phyloP scores from a whole-genome alignment of 495 filamentous ascomycete species.

The Chaetomium tenue region DNA sequence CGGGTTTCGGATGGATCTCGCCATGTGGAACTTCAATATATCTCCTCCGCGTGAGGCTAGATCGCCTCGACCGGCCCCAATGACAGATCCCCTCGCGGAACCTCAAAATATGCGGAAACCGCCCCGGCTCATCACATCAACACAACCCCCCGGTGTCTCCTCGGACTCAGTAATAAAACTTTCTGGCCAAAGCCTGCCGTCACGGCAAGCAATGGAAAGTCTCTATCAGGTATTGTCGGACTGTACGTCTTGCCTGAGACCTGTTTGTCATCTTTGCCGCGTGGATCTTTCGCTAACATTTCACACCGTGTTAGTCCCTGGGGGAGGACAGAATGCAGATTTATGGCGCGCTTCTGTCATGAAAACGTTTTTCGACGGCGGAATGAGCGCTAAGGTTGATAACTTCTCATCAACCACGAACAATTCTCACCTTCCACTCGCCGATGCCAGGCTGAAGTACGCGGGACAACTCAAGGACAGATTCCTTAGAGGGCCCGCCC shows the following conservation, averaged over 20 bases:
- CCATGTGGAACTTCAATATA: conserved; percentile 16
- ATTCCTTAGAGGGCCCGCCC: conserved; percentile 24
- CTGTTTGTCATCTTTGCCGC: background rate
- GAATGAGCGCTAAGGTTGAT: conserved; percentile 7
- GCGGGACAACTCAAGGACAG: conserved; percentile 22
- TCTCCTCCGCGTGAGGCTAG: background rate
- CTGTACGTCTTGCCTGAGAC: conserved; percentile 9
- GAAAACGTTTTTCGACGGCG: conserved; percentile 15
- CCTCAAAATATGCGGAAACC: background rate
- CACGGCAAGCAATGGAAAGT: conserved; percentile 17
- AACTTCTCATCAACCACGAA: conserved; percentile 1
- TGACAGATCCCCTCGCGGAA: background rate
- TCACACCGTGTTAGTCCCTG: conserved; percentile 9
- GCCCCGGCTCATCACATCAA: background rate
- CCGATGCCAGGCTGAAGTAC: conserved; percentile 17
- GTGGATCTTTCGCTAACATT: background rate
- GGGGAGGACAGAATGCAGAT: background rate
- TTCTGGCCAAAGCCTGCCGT: conserved; percentile 4
- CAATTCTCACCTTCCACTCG: background rate
- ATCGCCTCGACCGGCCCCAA: background rate
- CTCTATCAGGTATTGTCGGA: conserved; percentile 12
- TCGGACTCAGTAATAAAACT: background rate
- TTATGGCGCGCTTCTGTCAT: conserved; percentile 22
- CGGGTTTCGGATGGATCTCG: conserved; percentile 24
- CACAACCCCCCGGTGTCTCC: conserved; percentile 5